Evolutionary conservation across 2,329 filamentous ascomycete species (phyloP), one percentile per base, ranked within the genome.

Genomic region (Monilinia aucupariae): DNA sequence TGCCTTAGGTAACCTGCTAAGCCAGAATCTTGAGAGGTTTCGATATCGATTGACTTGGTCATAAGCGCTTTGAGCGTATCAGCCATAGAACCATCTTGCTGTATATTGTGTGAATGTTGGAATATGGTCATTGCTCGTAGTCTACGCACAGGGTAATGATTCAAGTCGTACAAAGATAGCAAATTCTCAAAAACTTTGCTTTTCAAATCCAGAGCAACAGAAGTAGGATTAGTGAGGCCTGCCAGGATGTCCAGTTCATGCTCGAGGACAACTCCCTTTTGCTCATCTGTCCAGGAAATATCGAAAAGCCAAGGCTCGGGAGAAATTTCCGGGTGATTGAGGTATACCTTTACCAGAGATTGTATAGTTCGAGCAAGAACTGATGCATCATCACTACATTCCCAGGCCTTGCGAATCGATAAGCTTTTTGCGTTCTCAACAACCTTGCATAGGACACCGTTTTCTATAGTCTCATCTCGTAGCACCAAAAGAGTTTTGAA

Each of bases 391-490:
- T 81, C 78, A 37, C 76, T 78, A 12, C 75, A 72, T n/a, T 75
- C 74, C 82, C 87, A 89, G 1, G 83, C 80, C 5, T 77, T 71
- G 2, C 73, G 71, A 0, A 87, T 76, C 0, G 87, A 78, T 53
- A 78, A 76, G 1, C 74, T 79, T 1, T 78, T 73, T 7, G 88
- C 77, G 2, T 75, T 74, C 6, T 76, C 68, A 0, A 81, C 80
- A n/a, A 90, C 79, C 1, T 75, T 72, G n/a, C 77, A 73, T 32
- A 90, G 74, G 1, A 81, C 77, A 2, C 84, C 85, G 47, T 83
- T 80, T 32, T 83, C 80, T 6, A 89, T 78, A 69, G 88, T 79
- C 60, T 81, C 81, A 20, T 82, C 80, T 62, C 87, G 82, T n/a
- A 90, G 82, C 20, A 82, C 80, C 56, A 80, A 77, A 8, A 89